These are phyloP conservation scores for Beta vulgaris DNA, from an alignment of 148 eudicot species.

Conservation along the genomic window DNA sequence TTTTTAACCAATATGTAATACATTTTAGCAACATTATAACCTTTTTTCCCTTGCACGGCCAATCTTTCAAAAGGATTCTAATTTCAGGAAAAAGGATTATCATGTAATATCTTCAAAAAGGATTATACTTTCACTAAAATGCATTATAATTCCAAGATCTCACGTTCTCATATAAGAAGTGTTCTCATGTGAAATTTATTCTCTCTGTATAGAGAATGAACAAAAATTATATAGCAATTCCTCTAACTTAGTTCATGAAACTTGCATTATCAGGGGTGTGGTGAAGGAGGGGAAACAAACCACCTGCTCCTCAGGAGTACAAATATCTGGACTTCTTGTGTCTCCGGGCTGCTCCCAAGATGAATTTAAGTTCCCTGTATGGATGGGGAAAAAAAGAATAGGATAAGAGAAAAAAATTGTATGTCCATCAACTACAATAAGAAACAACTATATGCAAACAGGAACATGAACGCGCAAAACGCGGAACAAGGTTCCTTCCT, in stretches of 20 bases:
- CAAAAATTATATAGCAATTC: neutral
- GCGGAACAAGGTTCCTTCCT: neutral
- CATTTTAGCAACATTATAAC: too few species aligned
- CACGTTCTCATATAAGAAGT: too few species aligned
- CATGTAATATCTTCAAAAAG: too few species aligned
- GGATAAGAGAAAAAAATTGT: neutral
- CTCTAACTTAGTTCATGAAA: neutral
- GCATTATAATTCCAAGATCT: too few species aligned
- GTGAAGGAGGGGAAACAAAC: neutral
- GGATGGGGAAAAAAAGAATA: neutral
- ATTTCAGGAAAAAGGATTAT: too few species aligned
- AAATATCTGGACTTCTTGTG: constrained; percentile 55
- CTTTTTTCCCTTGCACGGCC: too few species aligned
- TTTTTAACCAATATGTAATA: too few species aligned
- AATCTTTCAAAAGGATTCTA: too few species aligned
- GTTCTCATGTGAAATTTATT: too few species aligned
- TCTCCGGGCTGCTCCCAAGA: constrained; percentile 66
- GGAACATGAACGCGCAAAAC: neutral
- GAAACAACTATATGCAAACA: neutral
- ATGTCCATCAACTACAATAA: constrained; percentile 8
- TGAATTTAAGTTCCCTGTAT: constrained; percentile 53
- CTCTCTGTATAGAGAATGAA: too few species aligned
- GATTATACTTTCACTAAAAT: too few species aligned
- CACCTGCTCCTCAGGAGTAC: constrained; percentile 90
- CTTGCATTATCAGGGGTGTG: neutral